Percentiles rank a stretch among this genome's conserved stretches.
These are phyloP conservation scores for Rhipidocladum racemiflorum DNA, from an alignment of 176 grass and related monocot genomes.

Conservation along the genomic window DNA sequence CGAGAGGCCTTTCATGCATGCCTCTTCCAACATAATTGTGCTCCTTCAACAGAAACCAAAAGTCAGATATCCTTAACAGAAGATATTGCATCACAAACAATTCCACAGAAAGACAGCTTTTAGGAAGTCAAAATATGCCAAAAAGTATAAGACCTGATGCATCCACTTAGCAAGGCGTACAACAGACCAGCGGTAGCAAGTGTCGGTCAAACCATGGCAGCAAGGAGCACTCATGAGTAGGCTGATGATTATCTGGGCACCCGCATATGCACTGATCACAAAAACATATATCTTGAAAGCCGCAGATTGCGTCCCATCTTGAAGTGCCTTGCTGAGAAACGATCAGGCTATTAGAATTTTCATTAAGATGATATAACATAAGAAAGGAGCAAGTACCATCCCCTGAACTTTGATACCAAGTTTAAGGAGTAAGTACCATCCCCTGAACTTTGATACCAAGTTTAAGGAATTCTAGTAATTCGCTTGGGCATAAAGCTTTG, in stretches of 20 bases:
- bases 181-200: constrained; percentile 68
- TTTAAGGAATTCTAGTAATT: neutral
- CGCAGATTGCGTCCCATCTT: constrained; percentile 57
- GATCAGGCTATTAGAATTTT: constrained; percentile 40
- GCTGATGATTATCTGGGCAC: constrained; percentile 60
- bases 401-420: neutral
- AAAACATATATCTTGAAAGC: constrained; percentile 85
- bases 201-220: constrained; percentile 60
- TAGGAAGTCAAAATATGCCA: neutral
- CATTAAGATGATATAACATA: neutral
- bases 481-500: neutral
- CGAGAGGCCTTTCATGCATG: constrained; percentile 68
- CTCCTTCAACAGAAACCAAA: constrained; percentile 59
- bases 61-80: constrained; percentile 25
- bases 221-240: constrained; percentile 67
- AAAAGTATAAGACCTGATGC: constrained; percentile 64
- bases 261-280: constrained; percentile 65
- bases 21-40: constrained; percentile 82
- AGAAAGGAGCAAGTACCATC: neutral
- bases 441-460: neutral
- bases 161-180: constrained; percentile 80
- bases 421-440: neutral
- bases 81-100: constrained; percentile 15
- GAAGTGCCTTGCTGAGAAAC: constrained; percentile 75
- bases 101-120: constrained; percentile 20